phyloP scores from a whole-genome alignment of 768 basidiomycete species.

The Melanogaster broomeanus region DNA sequence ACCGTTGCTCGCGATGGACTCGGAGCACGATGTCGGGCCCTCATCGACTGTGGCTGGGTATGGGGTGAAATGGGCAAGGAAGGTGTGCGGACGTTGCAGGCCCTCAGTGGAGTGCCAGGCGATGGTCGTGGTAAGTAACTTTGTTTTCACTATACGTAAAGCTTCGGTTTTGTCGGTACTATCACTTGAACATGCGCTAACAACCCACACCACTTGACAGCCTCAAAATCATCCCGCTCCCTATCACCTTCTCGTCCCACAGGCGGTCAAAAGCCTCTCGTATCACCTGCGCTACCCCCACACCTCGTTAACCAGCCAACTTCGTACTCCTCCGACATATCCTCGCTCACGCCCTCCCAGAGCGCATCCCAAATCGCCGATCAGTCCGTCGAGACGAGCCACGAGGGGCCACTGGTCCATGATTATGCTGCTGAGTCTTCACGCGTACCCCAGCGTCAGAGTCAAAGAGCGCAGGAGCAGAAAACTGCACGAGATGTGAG shows the following conservation, averaged over 20 bases:
- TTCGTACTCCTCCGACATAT: conserved; percentile 48
- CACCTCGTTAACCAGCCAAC: conserved; percentile 16
- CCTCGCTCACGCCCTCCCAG: conserved; percentile 76
- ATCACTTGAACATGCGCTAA: not conserved
- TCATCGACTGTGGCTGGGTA: conserved; percentile 66
- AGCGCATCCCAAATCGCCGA: conserved; percentile 61
- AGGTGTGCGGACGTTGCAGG: conserved; percentile 41
- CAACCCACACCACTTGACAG: not conserved
- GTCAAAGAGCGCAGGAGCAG: not conserved
- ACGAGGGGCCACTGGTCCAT: conserved; percentile 12
- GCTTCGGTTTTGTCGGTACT: not conserved
- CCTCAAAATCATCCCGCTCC: conserved; percentile 2
- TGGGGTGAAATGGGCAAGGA: conserved; percentile 72
- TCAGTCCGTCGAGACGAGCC: conserved; percentile 18
- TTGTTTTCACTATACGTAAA: not conserved
- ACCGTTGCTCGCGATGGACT: conserved; percentile 64
- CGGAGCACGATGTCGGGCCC: conserved; percentile 58
- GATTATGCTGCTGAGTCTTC: not conserved
- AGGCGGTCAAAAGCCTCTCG: conserved; percentile 5
- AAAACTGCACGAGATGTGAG: not conserved
- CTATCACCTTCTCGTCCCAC: conserved; percentile 1
- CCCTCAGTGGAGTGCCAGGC: conserved; percentile 1
- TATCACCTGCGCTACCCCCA: conserved; percentile 6
- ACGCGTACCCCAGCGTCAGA: not conserved
- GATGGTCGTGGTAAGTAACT: conserved; percentile 3